These are phyloP conservation scores for Acmispon strigosus DNA, from an alignment of 306 rosid genomes.

Conservation along the genomic window DNA sequence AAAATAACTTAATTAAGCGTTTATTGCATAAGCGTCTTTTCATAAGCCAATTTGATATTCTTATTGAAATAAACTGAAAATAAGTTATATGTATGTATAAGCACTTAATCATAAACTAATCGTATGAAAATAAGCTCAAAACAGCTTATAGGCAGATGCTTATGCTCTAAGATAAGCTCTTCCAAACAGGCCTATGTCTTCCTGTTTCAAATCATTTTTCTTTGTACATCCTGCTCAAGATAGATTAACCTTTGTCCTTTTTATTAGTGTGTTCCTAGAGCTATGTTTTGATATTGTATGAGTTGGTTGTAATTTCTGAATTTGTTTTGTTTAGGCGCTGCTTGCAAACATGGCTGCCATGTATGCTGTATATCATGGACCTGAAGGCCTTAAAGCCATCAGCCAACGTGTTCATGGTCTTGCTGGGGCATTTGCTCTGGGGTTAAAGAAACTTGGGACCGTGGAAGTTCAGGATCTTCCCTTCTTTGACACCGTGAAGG, in stretches of 20 bases:
- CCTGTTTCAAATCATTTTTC: neutral
- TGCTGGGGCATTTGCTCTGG: constrained; percentile 82
- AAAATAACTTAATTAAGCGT: too few relatives aligned
- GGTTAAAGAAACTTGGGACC: constrained; percentile 82
- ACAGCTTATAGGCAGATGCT: too few relatives aligned
- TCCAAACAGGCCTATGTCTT: neutral
- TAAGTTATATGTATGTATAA: too few relatives aligned
- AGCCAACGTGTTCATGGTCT: constrained; percentile 91
- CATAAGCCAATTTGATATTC: too few relatives aligned
- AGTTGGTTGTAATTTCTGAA: constrained; percentile 4
- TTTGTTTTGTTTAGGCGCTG: constrained; percentile 56
- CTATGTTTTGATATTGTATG: neutral
- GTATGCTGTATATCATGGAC: constrained; percentile 99
- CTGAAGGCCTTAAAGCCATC: constrained; percentile 85
- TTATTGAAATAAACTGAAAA: too few relatives aligned
- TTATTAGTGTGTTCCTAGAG: neutral
- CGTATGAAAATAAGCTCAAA: too few relatives aligned
- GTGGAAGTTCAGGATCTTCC: constrained; percentile 91
- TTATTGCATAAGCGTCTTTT: too few relatives aligned
- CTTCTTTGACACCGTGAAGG: constrained; percentile 91
- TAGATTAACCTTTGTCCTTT: neutral
- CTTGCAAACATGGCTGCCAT: constrained; percentile 99
- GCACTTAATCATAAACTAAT: too few relatives aligned
- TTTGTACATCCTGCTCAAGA: neutral
- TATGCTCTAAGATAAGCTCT: too few relatives aligned